Evolutionary conservation across 1,284 basidiomycete genomes (phyloP).

Genomic region (Ganoderma meredithae): DNA sequence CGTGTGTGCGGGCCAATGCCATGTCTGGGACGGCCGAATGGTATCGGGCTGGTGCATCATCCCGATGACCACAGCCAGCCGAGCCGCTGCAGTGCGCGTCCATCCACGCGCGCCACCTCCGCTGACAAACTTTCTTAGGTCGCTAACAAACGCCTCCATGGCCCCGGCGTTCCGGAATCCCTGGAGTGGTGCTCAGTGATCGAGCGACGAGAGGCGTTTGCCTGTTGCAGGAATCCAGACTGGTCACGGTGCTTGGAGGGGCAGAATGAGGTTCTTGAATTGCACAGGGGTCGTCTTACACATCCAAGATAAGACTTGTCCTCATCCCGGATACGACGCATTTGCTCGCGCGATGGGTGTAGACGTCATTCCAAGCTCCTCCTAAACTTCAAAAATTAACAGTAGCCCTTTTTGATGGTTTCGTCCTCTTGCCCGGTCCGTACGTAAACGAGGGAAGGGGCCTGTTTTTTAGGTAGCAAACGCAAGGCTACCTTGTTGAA

Average conservation of each 20-base stretch:
- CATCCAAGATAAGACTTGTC: neutral
- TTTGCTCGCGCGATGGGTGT: neutral
- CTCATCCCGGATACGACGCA: neutral
- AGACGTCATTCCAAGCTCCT: neutral
- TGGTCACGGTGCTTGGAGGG: neutral
- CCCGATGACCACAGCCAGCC: slow-evolving; percentile 24
- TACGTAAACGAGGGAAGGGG: too few species aligned
- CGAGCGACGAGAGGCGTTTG: neutral
- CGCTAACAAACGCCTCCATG: slow-evolving; percentile 2
- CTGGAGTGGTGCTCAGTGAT: neutral
- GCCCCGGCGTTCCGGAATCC: neutral
- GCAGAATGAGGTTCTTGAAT: neutral
- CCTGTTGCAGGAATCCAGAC: neutral
- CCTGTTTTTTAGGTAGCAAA: too few species aligned
- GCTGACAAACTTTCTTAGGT: slow-evolving; percentile 13
- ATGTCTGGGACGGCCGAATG: slow-evolving; percentile 10
- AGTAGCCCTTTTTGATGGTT: neutral
- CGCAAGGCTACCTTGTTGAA: too few species aligned
- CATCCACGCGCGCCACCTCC: slow-evolving; percentile 2
- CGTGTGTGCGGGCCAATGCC: slow-evolving; percentile 19
- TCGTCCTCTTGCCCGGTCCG: neutral
- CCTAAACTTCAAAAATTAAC: neutral
- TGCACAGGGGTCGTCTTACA: neutral
- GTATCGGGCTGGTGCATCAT: slow-evolving; percentile 26
- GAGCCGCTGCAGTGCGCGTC: slow-evolving; percentile 2